A percentile compares a stretch with the other conserved stretches of the same genome.
phyloP scores from a whole-genome alignment of 1,284 basidiomycete species.

The Sanghuangporus weigelae region DNA sequence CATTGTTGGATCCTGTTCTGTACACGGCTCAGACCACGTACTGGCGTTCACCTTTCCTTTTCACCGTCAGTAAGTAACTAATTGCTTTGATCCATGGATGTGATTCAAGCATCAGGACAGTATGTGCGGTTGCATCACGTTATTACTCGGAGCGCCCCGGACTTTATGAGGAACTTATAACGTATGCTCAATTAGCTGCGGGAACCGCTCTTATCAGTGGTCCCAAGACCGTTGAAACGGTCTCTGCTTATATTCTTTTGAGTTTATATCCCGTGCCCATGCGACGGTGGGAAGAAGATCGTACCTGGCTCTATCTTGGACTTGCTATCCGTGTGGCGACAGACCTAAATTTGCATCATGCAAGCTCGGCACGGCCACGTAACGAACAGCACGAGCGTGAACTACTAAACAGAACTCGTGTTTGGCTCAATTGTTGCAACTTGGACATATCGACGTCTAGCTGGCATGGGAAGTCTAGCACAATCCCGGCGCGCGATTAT shows the following conservation, averaged over 20 bases:
- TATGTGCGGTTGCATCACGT: constrained; percentile 73
- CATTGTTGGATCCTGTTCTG: constrained; percentile 66
- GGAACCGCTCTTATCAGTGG: constrained; percentile 68
- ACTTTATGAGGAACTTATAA: constrained; percentile 62
- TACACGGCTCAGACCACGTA: constrained; percentile 72
- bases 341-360: constrained; percentile 79
- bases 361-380: constrained; percentile 57
- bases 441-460: constrained; percentile 76
- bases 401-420: constrained; percentile 79
- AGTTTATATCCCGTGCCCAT: constrained; percentile 70
- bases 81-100: neutral
- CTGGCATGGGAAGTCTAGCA: constrained; percentile 78
- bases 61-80: constrained; percentile 68
- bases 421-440: constrained; percentile 86
- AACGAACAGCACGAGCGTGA: constrained; percentile 76
- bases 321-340: constrained; percentile 76
- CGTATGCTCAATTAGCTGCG: constrained; percentile 66
- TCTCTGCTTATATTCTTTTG: constrained; percentile 67
- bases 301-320: constrained; percentile 75
- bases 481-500: constrained; percentile 70
- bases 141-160: constrained; percentile 62
- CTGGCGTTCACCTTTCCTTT: constrained; percentile 72
- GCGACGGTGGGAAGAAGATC: constrained; percentile 73
- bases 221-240: constrained; percentile 70
- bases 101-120: constrained; percentile 30